Evolutionary conservation across 1,139 yeast genomes (phyloP), one percentile per base, ranked within the genome.

Genomic region (Lodderomyces margitis): DNA sequence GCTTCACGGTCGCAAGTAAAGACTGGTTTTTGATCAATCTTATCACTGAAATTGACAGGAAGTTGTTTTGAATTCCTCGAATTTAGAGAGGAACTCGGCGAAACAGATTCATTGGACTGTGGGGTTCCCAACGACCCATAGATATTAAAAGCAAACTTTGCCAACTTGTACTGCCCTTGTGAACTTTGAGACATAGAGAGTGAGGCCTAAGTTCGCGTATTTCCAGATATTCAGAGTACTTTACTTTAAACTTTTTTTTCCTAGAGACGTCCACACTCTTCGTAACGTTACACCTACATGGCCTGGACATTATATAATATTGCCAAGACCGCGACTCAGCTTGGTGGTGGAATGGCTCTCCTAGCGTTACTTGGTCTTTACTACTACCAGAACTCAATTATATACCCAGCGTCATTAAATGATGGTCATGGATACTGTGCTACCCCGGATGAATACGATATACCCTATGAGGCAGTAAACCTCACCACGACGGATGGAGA

Each of bases 341-440:
- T 70, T 2, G 74, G 75, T 7, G 42, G 66, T 9, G 58, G 74
- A 2, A 36, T 70, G 15, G 68, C 74, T 3, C 58, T 58, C 3
- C 47, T 77, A 21, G 71, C 75, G 3, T 58, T 82, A 14, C 55
- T 72, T 4, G 84, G 85, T 0, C 59, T 87, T 19, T 87, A 87
- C 59, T 57, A 75, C 14, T 83, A 74, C 57, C 98, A 92, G 59
- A 68, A 73, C 39, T 70, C 68, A 39, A 61, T 94, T 41, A 83
- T 92, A 10, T 92, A 92, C 57, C 97, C 98, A 0, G 78, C 95
- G 2, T 73, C 79, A 48, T 71, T 89, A 38, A 91, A 91, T 46
- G 85, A 82, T 43, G 96, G 94, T 3, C 76, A 88, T 41, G 80
- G 79, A 0, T 59, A 68, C 37, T 94, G 92, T 16, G 89, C 87